Evolutionary conservation across 148 eudicot species (phyloP), one percentile per base, ranked within the genome.

Genomic region (Silene latifolia): DNA sequence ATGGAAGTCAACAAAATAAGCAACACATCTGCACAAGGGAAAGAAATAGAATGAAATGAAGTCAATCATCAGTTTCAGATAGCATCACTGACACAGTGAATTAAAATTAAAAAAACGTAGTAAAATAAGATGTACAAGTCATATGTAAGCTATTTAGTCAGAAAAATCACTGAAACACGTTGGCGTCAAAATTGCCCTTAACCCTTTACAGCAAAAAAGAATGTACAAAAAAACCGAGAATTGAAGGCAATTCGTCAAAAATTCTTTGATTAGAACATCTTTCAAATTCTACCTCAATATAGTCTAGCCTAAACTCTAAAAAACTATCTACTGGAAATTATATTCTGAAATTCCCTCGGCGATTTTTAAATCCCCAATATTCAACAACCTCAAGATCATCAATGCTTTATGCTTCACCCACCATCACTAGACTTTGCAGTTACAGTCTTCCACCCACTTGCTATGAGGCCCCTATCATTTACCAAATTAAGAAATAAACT

Each of bases 1-100:
- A 39, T 8, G 53, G 64, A 71, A 72, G 14, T 4, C 18, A 71
- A 64, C 63, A 42, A 69, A 21, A 23, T 59, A 21, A 63, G 7
- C 12, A 57, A 56, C 78, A 73, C 82, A 53, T 54, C 78, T 86
- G 82, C 59, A 76, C 47, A 20, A 67, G 29, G 44, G 67, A 71
- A 59, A 63, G 15, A 21, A 54, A 42, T 10, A 56, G 20, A 42
- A 35, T 67, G 51, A 47, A 44, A 8, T 46, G 21, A 51, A 51
- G 46, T 15, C 19, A 57, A 78, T 61, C 18, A 20, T 64, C 44
- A 10, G 2, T 48, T 62, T 1, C 54, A 53, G 23, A 65, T 27
- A 63, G 44, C 67, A 63, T 13, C 68, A 35, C 24, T 35, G 51
- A 66, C 51, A 18, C 19, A 35, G 12, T 46, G 20, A 19, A 44